Evolutionary conservation across 305 asterid species (phyloP).

Genomic region (Nicotiana rustica): DNA sequence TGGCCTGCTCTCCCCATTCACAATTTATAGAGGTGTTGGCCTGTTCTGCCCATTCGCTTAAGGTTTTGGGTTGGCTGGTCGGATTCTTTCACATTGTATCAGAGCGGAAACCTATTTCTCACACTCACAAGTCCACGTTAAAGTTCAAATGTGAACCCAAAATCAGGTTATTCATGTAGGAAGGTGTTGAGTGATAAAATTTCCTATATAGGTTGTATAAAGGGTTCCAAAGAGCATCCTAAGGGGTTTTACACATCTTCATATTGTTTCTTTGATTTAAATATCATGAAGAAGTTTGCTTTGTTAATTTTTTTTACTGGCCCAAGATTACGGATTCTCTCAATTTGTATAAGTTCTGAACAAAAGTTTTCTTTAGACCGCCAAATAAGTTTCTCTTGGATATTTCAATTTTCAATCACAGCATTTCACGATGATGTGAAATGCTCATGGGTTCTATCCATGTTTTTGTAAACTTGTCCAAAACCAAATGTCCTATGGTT

Average conservation of each 20-base stretch:
- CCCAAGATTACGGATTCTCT: not conserved
- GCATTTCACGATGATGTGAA: conserved; percentile 1
- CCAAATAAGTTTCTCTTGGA: not conserved
- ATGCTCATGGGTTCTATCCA: not conserved
- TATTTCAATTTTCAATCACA: not conserved
- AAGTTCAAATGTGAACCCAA: not conserved
- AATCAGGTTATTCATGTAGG: conserved; percentile 14
- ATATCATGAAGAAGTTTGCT: not conserved
- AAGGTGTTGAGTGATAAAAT: not conserved
- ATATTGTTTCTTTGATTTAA: not conserved
- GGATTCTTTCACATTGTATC: not conserved
- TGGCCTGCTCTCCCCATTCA: not conserved
- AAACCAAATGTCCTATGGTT: not conserved
- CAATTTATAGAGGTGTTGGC: not conserved
- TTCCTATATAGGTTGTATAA: conserved; percentile 5
- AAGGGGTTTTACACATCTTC: not conserved
- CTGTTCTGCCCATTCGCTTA: not conserved
- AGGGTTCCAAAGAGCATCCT: not conserved
- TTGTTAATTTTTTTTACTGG: not conserved
- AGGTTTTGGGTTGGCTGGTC: not conserved
- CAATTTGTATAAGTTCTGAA: not conserved
- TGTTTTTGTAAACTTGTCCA: not conserved
- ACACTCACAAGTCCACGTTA: not conserved
- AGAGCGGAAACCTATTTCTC: not conserved
- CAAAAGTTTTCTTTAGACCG: not conserved